These are phyloP conservation scores for Domatiomyces globalis DNA, from an alignment of 2,329 filamentous ascomycete species.

Conservation along the genomic window DNA sequence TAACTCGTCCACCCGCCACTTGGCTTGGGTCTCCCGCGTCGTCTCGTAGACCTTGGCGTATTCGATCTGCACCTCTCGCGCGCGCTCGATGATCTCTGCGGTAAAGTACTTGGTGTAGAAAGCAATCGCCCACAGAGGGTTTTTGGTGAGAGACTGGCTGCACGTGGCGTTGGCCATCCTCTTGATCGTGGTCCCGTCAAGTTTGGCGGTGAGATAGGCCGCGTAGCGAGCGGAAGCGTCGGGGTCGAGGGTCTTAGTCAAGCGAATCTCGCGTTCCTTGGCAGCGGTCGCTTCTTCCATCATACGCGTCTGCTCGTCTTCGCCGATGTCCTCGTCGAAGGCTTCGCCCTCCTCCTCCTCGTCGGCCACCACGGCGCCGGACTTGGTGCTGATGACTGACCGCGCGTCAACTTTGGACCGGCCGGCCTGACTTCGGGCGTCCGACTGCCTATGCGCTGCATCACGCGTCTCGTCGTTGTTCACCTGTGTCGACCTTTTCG, in stretches of 20 bases:
- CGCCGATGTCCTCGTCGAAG: constrained; percentile 14
- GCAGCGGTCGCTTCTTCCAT: constrained; percentile 12
- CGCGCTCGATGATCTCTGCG: constrained; percentile 51
- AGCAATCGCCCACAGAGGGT: constrained; percentile 49
- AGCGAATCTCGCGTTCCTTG: constrained; percentile 11
- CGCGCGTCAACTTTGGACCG: constrained; percentile 5
- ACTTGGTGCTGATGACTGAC: constrained; percentile 13
- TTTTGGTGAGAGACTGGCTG: constrained; percentile 50
- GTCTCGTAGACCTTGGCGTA: constrained; percentile 38
- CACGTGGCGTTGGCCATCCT: constrained; percentile 53
- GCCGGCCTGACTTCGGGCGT: not conserved
- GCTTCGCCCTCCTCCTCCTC: constrained; percentile 18
- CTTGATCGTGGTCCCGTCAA: constrained; percentile 37
- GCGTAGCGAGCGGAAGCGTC: constrained; percentile 14
- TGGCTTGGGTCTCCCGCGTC: constrained; percentile 40
- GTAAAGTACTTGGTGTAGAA: constrained; percentile 54
- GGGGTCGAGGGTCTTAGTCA: constrained; percentile 12
- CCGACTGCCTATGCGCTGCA: not conserved
- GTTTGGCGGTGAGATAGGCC: constrained; percentile 13
- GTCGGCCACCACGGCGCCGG: constrained; percentile 7
- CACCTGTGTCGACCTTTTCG: constrained; percentile 15
- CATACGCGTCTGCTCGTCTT: constrained; percentile 13
- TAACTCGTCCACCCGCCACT: constrained; percentile 43
- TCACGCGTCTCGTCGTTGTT: constrained; percentile 12
- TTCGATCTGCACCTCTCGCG: constrained; percentile 46